Evolutionary conservation across 140 eudicot species (phyloP).

Genomic region (Bidens hawaiensis): DNA sequence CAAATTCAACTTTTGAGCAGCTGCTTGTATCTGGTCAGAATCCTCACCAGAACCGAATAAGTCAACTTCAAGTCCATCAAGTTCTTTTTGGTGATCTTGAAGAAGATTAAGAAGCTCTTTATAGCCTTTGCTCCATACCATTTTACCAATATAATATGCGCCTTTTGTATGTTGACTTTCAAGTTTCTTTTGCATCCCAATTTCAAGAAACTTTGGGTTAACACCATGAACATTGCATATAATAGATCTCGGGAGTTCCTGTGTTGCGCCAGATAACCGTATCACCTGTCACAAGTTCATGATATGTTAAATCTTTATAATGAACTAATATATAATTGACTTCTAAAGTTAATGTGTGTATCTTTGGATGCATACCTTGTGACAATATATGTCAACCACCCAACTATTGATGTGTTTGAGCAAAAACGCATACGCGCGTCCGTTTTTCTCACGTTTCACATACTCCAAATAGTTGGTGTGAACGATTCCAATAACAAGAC

Average conservation of each 20-base stretch:
- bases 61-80: slow-evolving; percentile 71
- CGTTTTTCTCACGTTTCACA: slow-evolving; percentile 88
- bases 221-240: slow-evolving; percentile 99
- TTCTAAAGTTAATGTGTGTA: slow-evolving; percentile 12
- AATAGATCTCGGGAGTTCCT: slow-evolving; percentile 88
- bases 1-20: slow-evolving; percentile 58
- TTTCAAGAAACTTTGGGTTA: slow-evolving; percentile 87
- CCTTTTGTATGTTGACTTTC: slow-evolving; percentile 59
- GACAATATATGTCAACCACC: slow-evolving; percentile 90
- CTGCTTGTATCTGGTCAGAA: slow-evolving; percentile 65
- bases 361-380: slow-evolving; percentile 53
- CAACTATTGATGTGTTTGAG: slow-evolving; percentile 74
- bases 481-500: slow-evolving; percentile 75
- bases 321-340: slow-evolving; percentile 2
- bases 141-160: slow-evolving; percentile 90
- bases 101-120: slow-evolving; percentile 83
- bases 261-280: slow-evolving; percentile 93
- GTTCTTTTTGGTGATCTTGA: slow-evolving; percentile 62
- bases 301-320: background rate
- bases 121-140: slow-evolving; percentile 98
- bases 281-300: slow-evolving; percentile 63
- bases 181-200: slow-evolving; percentile 69
- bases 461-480: slow-evolving; percentile 92
- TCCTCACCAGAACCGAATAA: slow-evolving; percentile 92
- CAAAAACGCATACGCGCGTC: slow-evolving; percentile 59